These are phyloP conservation scores for Somion occarium DNA, from an alignment of 1,284 basidiomycete species.

Conservation along the genomic window DNA sequence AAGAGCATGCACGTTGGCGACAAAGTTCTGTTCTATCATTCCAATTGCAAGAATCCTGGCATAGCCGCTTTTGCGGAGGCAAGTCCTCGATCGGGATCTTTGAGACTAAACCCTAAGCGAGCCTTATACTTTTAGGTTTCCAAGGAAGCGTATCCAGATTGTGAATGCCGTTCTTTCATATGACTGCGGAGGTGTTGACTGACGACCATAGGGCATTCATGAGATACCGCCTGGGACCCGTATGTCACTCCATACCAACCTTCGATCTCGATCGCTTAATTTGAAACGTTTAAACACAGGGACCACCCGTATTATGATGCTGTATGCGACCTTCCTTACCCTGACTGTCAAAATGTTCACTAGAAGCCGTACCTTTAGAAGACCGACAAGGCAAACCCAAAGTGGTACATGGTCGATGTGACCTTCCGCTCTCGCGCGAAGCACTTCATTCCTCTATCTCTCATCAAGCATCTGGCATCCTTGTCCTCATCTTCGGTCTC, in stretches of 20 bases:
- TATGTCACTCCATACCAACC: conserved; percentile 33
- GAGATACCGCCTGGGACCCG: conserved; percentile 89
- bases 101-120: not conserved
- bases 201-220: conserved; percentile 15
- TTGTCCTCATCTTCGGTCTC: conserved; percentile 18
- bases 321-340: conserved; percentile 33
- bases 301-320: conserved; percentile 87
- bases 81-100: not conserved
- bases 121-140: conserved; percentile 45
- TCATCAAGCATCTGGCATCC: conserved; percentile 65
- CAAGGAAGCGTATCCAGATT: conserved; percentile 86
- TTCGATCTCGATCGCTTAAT: conserved; percentile 8
- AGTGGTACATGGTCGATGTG: conserved; percentile 93
- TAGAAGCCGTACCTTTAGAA: conserved; percentile 43
- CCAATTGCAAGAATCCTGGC: conserved; percentile 88
- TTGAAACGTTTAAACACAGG: conserved; percentile 26
- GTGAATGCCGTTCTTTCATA: conserved; percentile 43
- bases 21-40: conserved; percentile 84
- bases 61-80: conserved; percentile 84
- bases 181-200: not conserved
- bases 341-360: not conserved
- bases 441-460: conserved; percentile 76
- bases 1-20: conserved; percentile 87
- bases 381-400: conserved; percentile 70
- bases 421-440: conserved; percentile 62